Base-by-base conservation (phyloP, 331 rosid genomes). In the Erythrophleum ivorense region DNA sequence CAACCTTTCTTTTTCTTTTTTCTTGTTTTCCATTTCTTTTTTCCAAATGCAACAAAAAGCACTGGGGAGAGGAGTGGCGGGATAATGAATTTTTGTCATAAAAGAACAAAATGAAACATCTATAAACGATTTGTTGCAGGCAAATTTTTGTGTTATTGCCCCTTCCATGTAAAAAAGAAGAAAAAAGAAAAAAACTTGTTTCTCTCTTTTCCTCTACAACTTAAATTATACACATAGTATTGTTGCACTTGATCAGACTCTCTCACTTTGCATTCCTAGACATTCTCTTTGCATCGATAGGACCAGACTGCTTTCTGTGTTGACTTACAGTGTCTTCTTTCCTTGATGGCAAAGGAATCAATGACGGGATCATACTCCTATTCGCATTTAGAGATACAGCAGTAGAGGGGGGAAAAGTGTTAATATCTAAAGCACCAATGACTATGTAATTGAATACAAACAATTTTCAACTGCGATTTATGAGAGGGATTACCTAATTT, bases 311-410 rank as follows among this genome's bases (percentile, higher is more conserved):
- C 85, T 86, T 91, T 71, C 85, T 86, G 0, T 84, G 80, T 67
- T 83, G 94, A 80, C 78, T 69, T 73, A 73, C 75, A 21, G 54
- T 86, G 75, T 87, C 75, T 48, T 82, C 82, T 84, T 85, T 96
- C 85, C 91, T 86, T 41, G 97, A 85, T 3, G 96, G 88, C 2
- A 87, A 21, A 67, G 98, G 99, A 90, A 91, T 88, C 73, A 87
- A 80, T 41, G 97, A 94, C 72, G 97, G 97, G 80, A 90, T 91
- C 85, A 87, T 76, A 72, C 95, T 91, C 89, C 97, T 94, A 70
- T 70, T 84, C 73, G 4, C 57, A 71, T 7, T 50, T 1, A 70
- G 48, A 7, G 62, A n/a, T 59, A 9, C 9, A 29, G 7, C 45
- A 58, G 13, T 40, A 7, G 60, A 73, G 62, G 5, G 3, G 10